Percentiles rank a stretch among this genome's conserved stretches.
These are phyloP conservation scores for Coccinonectria pachysandricola DNA, from an alignment of 2,329 filamentous ascomycete genomes.

Conservation along the genomic window DNA sequence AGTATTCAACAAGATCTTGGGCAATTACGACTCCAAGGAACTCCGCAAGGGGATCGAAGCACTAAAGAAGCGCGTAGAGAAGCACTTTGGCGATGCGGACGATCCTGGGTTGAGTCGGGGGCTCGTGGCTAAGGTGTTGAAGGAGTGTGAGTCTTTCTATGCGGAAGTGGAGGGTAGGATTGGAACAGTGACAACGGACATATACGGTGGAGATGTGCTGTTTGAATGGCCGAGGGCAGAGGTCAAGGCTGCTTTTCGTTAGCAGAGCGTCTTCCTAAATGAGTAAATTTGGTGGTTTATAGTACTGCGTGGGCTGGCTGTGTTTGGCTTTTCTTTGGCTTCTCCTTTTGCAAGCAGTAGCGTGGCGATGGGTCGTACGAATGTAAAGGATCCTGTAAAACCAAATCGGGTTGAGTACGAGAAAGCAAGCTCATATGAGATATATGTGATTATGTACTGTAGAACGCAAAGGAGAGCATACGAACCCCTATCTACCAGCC, in stretches of 20 bases:
- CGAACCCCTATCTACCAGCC: no score
- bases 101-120: conserved; percentile 54
- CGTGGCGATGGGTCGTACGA: no score
- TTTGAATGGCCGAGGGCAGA: conserved; percentile 58
- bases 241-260: conserved; percentile 48
- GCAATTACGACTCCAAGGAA: conserved; percentile 72
- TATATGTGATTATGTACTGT: no score
- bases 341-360: no score
- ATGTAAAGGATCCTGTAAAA: no score
- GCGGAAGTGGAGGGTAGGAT: conserved; percentile 51
- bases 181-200: conserved; percentile 47
- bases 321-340: no score
- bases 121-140: conserved; percentile 47
- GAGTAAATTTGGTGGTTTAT: no score
- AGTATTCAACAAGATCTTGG: conserved; percentile 77
- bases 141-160: conserved; percentile 54
- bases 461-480: no score
- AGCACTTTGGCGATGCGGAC: conserved; percentile 89
- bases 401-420: no score
- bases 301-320: no score
- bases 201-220: conserved; percentile 54
- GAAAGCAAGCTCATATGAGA: no score
- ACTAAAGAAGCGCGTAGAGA: conserved; percentile 84
- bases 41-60: conserved; percentile 83
- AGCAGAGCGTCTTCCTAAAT: no score